Evolutionary conservation across 495 filamentous ascomycete genomes (phyloP).

Genomic region (Tuber indicum): DNA sequence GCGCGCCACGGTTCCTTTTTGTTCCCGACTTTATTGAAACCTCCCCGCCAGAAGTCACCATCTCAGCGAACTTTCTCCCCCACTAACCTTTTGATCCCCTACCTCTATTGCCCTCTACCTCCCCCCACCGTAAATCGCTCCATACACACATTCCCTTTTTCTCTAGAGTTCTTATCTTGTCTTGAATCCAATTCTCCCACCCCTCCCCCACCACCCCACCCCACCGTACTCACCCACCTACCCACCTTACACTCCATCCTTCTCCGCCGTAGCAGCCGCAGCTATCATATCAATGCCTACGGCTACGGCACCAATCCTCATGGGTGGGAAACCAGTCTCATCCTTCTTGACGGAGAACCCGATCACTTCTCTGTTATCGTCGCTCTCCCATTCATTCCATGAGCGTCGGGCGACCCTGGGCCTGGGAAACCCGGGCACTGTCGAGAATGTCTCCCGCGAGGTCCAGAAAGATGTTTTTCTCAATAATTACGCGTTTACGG

Average conservation of each 20-base stretch:
- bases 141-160: neutral
- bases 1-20: neutral
- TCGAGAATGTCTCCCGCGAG: slow-evolving; percentile 86
- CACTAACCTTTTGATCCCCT: neutral
- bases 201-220: slow-evolving; percentile 6
- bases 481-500: slow-evolving; percentile 90
- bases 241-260: neutral
- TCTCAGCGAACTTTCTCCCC: neutral
- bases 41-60: neutral
- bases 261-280: neutral
- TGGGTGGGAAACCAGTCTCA: slow-evolving; percentile 21
- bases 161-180: neutral
- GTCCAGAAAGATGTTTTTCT: slow-evolving; percentile 91
- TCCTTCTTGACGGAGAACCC: slow-evolving; percentile 66
- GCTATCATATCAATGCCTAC: slow-evolving; percentile 2
- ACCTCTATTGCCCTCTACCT: neutral
- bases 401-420: slow-evolving; percentile 80
- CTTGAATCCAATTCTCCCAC: slow-evolving; percentile 11
- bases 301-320: slow-evolving; percentile 25
- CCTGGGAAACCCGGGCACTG: slow-evolving; percentile 80
- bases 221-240: slow-evolving; percentile 4
- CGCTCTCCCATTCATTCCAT: slow-evolving; percentile 75
- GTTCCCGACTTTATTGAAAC: neutral
- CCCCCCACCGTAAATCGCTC: neutral
- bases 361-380: slow-evolving; percentile 58